These are phyloP conservation scores for Ustilago trichophora DNA, from an alignment of 1,284 basidiomycete genomes.

Conservation along the genomic window DNA sequence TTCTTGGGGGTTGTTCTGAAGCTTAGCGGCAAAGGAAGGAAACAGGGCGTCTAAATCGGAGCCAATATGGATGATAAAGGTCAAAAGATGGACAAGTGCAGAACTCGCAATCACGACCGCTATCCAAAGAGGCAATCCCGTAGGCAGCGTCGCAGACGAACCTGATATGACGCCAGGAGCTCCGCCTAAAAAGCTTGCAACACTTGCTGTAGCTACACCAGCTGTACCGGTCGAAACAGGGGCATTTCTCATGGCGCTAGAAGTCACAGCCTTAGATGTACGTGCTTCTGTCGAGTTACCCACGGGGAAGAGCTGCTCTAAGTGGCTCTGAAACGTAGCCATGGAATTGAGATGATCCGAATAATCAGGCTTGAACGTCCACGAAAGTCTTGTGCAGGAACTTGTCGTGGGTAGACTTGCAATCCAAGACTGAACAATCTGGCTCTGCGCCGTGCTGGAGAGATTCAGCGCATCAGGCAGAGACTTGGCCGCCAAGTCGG, in stretches of 20 bases:
- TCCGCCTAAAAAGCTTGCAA: no score
- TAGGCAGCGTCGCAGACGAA: no score
- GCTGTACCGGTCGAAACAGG: no score
- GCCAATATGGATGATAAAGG: slow-evolving; percentile 14
- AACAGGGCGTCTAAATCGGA: slow-evolving; percentile 19
- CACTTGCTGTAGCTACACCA: no score
- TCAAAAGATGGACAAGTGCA: slow-evolving; percentile 7
- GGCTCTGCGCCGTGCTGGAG: neutral
- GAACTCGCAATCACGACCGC: slow-evolving; percentile 2
- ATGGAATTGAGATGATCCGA: slow-evolving; percentile 9
- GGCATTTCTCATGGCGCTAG: neutral
- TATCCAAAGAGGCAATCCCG: slow-evolving; percentile 21
- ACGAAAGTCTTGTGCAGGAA: slow-evolving; percentile 10
- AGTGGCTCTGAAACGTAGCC: slow-evolving; percentile 6
- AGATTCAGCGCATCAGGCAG: neutral
- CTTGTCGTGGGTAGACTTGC: neutral
- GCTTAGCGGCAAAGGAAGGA: slow-evolving; percentile 1
- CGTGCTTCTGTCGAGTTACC: neutral
- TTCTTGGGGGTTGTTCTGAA: neutral
- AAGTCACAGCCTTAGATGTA: neutral
- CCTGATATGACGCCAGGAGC: no score
- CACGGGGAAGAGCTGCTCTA: slow-evolving; percentile 8
- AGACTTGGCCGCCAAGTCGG: neutral
- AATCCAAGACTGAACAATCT: slow-evolving; percentile 11
- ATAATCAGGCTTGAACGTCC: slow-evolving; percentile 21